phyloP scores from a whole-genome alignment of 2,329 filamentous ascomycete species.

The Fusarium sp. region DNA sequence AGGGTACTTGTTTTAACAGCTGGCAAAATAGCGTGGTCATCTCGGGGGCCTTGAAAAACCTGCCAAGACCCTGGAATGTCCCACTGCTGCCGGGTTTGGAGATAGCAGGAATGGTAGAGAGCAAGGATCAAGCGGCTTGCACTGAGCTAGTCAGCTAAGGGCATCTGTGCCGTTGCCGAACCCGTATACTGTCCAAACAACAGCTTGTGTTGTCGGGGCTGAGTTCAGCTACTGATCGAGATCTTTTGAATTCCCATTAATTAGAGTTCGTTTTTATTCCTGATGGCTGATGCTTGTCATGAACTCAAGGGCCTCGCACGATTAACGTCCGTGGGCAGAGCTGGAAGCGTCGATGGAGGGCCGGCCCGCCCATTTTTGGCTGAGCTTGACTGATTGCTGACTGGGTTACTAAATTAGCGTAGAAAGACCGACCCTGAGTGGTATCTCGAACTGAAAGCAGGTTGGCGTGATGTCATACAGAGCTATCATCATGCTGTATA shows the following conservation, averaged over 20 bases:
- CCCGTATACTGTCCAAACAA: not conserved
- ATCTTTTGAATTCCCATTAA: not conserved
- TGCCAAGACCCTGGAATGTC: constrained; percentile 25
- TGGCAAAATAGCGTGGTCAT: not conserved
- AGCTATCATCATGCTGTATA: not conserved
- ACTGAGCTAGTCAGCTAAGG: not conserved
- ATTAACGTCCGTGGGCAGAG: constrained; percentile 7
- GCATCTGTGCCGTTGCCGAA: not conserved
- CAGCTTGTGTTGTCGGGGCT: not conserved
- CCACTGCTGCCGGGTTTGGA: constrained; percentile 32
- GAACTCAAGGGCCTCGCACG: not conserved
- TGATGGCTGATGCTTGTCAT: constrained; percentile 23
- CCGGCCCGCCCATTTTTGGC: constrained; percentile 15
- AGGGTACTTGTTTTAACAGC: constrained; percentile 16
- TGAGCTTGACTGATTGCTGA: not conserved
- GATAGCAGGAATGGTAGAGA: constrained; percentile 28
- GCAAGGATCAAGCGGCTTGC: constrained; percentile 13
- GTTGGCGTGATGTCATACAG: constrained; percentile 1
- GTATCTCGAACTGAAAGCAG: not conserved
- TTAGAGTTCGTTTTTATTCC: constrained; percentile 5
- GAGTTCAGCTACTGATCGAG: constrained; percentile 6
- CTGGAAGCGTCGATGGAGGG: not conserved
- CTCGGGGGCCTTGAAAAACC: not conserved
- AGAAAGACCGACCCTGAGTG: not conserved
- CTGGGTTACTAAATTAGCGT: constrained; percentile 12